Percentiles rank a stretch among this genome's conserved stretches.
phyloP scores from a whole-genome alignment of 371 early-diverging fungal species.

The Smittium mucronatum region DNA sequence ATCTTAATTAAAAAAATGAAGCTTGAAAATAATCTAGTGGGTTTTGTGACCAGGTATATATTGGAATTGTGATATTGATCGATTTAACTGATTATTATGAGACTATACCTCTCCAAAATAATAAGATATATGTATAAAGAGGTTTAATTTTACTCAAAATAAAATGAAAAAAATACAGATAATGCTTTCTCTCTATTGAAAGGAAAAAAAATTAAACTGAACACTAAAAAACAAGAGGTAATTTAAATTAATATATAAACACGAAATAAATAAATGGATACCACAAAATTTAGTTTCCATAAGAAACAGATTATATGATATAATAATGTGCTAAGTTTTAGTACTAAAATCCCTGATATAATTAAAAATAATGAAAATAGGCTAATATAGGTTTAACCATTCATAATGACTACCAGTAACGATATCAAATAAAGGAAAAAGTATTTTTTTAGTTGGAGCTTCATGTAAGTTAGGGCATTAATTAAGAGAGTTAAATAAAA shows the following conservation, averaged over 20 bases:
- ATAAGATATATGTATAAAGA: too few relatives aligned
- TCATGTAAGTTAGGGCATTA: background rate
- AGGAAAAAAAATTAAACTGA: background rate
- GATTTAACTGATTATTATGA: too few relatives aligned
- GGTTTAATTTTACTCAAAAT: too few relatives aligned
- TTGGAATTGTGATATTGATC: too few relatives aligned
- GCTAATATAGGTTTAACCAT: background rate
- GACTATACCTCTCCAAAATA: too few relatives aligned
- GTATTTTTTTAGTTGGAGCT: background rate
- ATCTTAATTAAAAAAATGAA: too few relatives aligned
- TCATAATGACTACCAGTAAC: background rate
- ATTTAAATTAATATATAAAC: background rate
- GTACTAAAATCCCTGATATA: background rate
- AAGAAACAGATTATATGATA: background rate
- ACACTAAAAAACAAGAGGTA: background rate
- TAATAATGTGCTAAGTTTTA: background rate
- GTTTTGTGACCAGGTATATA: too few relatives aligned
- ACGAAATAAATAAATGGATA: background rate
- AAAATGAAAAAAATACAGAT: background rate
- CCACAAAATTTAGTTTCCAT: background rate
- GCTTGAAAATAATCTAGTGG: too few relatives aligned
- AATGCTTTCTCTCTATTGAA: background rate
- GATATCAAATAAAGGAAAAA: background rate
- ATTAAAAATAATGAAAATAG: background rate
- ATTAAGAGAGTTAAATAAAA: background rate